Evolutionary conservation across 371 early-diverging fungal species (phyloP).

Genomic region (Sporodiniella umbellata): DNA sequence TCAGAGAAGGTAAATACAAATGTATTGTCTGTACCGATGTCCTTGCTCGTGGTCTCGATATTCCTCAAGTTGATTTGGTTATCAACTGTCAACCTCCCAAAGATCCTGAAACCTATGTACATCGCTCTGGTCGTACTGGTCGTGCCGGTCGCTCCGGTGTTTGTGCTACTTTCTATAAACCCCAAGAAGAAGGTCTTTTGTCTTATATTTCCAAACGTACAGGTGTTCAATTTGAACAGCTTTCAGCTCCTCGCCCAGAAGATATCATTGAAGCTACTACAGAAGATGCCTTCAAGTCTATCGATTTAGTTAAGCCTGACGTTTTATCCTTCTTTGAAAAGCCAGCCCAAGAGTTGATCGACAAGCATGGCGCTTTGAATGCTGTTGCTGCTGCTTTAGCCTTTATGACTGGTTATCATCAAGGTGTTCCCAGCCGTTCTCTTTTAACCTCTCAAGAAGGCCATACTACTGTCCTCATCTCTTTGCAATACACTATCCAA

Average conservation of each 20-base stretch:
- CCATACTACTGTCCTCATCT: slow-evolving; percentile 73
- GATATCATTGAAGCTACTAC: slow-evolving; percentile 84
- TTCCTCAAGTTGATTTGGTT: slow-evolving; percentile 95
- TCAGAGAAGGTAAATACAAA: slow-evolving; percentile 82
- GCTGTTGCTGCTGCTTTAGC: slow-evolving; percentile 85
- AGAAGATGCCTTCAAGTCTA: slow-evolving; percentile 64
- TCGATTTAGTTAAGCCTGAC: slow-evolving; percentile 66
- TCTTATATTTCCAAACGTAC: slow-evolving; percentile 71
- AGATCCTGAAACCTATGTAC: slow-evolving; percentile 94
- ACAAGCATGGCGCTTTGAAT: slow-evolving; percentile 58
- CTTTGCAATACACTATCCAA: slow-evolving; percentile 58
- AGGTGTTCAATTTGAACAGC: slow-evolving; percentile 75
- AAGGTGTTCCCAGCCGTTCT: slow-evolving; percentile 77
- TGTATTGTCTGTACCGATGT: slow-evolving; percentile 95
- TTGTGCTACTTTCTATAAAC: slow-evolving; percentile 91
- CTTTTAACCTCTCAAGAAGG: slow-evolving; percentile 79
- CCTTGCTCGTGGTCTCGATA: slow-evolving; percentile 96
- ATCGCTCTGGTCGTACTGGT: slow-evolving; percentile 98
- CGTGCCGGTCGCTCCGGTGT: slow-evolving; percentile 91
- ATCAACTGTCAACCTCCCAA: slow-evolving; percentile 96
- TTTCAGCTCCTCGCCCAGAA: slow-evolving; percentile 84
- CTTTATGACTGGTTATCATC: slow-evolving; percentile 78
- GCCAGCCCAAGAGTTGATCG: slow-evolving; percentile 70
- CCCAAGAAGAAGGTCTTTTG: slow-evolving; percentile 75
- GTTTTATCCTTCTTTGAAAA: slow-evolving; percentile 75